Evolutionary conservation across 2,329 filamentous ascomycete species (phyloP), one percentile per base, ranked within the genome.

Genomic region (Cladosporium sp.): DNA sequence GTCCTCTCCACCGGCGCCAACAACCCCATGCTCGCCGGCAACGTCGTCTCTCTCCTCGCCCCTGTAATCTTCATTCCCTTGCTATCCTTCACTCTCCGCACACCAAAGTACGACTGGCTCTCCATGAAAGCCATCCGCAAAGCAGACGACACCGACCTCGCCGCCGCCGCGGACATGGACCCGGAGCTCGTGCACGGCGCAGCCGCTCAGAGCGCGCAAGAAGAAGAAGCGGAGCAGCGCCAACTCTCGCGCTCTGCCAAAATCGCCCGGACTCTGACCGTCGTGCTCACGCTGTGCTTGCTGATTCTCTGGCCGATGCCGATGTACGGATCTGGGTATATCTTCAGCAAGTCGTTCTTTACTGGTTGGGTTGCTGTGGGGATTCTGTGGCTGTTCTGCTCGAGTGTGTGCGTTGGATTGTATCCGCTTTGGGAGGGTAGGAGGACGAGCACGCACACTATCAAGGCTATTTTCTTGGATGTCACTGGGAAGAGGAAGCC

Each of bases 21-120:
- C 78, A 86, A 91, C 68, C 91, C 92, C 14, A 96, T 96, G 92
- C 81, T 96, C 25, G 92, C 90, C 1, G 92, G 92, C 34, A 96
- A 96, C 70, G 91, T 96, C 3, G 88, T 89, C 0, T 91, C 92
- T 0, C 84, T 97, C 1, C 86, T 96, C 8, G 89, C 90, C 0
- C 93, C 93, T 0, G 67, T 91, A 0, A 75, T 94, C 48, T 88
- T 94, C 74, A 85, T 94, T 10, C 91, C 92, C 0, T 67, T 94
- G 53, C 82, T 96, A n/a, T 93, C 91, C 0, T 84, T 89, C 60
- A 79, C 84, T 18, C 88, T 92, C 67, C 86, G 86, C n/a, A 74
- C 81, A 13, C 89, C 93, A 65, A 88, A 91, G 70, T 97, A 97
- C 78, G 90, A 97, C 81, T 97, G 92, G 89, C 80, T 87, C 65